Evolutionary conservation across 257 asterid genomes (phyloP).

Genomic region (Solanum virginianum): DNA sequence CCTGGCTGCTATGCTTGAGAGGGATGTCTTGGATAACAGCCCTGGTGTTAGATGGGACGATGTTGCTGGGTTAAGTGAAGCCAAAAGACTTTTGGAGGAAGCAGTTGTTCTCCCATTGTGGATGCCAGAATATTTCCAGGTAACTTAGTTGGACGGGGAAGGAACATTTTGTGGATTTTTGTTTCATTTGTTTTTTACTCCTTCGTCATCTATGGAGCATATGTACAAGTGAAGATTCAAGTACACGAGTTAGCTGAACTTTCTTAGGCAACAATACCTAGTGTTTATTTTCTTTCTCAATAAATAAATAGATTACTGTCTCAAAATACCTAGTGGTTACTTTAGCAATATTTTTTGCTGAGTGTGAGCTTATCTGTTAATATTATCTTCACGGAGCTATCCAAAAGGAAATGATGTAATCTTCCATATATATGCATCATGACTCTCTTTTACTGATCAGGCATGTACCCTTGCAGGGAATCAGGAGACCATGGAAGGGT

Average conservation of each 20-base stretch:
- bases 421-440: not conserved
- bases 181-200: not conserved
- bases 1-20: conserved; percentile 98
- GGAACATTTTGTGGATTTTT: not conserved
- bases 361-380: not conserved
- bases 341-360: not conserved
- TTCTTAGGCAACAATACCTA: not conserved
- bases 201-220: not conserved
- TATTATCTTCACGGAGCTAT: not conserved
- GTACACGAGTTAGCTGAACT: not conserved
- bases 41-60: conserved; percentile 99
- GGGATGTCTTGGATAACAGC: conserved; percentile 85
- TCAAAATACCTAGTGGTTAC: not conserved
- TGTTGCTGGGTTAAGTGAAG: conserved; percentile 95
- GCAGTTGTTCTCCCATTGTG: conserved; percentile 98
- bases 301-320: not conserved
- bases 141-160: conserved; percentile 11
- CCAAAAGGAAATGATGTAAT: not conserved
- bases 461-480: conserved; percentile 52
- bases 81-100: conserved; percentile 94
- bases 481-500: conserved; percentile 99
- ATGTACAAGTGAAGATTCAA: not conserved
- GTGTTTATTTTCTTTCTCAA: not conserved
- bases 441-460: not conserved
- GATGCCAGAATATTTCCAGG: conserved; percentile 99